Base-by-base conservation (phyloP, 495 filamentous ascomycete species). In the Aspergillus panamensis region DNA sequence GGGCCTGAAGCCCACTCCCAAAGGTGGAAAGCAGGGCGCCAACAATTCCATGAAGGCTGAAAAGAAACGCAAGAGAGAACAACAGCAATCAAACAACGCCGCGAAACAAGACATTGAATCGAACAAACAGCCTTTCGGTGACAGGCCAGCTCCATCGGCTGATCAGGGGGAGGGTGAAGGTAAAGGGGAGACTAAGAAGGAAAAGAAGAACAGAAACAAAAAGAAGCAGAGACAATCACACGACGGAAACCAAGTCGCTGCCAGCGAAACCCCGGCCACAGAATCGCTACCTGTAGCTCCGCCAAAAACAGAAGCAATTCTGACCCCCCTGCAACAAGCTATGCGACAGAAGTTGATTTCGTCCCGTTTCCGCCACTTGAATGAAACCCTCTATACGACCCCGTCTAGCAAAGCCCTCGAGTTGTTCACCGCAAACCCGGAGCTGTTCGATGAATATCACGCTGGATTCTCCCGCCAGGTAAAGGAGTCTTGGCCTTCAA, bases 281-380 rank as follows among this genome's bases (percentile, higher is more conserved):
- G 70, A 62, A 37, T 52, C 67, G 13, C 47, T 71, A 51, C 66
- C 73, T 19, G 62, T 64, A 20, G 61, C 66, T 57, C 73, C 66
- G 30, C 77, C 65, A 32, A 73, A 66, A 43, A 67, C 60, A 47
- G 69, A 64, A 3, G 69, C 73, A 37, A 87, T 84, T 51, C 82
- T 98, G 57, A 98, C 94, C 0, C 92, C 94, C 31, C 82, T 98
- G 50, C 94, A 98, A 77, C 84, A 87, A 56, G 84, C 87, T 4
- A 98, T 98, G 94, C 88, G 88, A 55, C 84, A 89, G 59, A 97
- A 97, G 73, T 85, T 98, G 53, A 80, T 92, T 55, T 91, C 90
- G 6, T 91, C 94, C 13, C 93, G 94, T 57, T 98, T 98, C 83
- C 91, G 94, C 62, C 90, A 97, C 70, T 84, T 98, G 59, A 98